phyloP scores from a whole-genome alignment of 83 land plant genomes.

The Larix sibirica region DNA sequence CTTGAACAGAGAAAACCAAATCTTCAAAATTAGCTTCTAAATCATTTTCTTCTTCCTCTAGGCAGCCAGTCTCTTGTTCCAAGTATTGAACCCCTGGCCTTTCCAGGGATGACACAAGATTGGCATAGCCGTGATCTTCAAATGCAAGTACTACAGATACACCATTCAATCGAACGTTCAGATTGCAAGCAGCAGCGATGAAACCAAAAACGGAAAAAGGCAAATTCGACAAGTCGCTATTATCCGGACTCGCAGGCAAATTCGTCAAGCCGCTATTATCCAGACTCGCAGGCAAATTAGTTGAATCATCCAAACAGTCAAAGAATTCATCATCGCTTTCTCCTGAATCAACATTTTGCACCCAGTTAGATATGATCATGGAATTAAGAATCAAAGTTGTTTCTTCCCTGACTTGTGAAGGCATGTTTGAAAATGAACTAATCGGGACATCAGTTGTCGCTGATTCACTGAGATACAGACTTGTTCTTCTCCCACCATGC shows the following conservation, averaged over 20 bases:
- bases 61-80: not conserved
- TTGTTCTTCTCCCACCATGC: too few relatives aligned
- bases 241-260: constrained; percentile 37
- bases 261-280: constrained; percentile 70
- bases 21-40: constrained; percentile 35
- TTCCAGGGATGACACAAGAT: not conserved
- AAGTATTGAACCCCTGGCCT: not conserved
- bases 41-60: not conserved
- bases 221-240: constrained; percentile 81
- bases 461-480: too few relatives aligned
- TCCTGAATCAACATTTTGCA: constrained; percentile 40
- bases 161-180: constrained; percentile 34
- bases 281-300: constrained; percentile 46
- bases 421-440: not conserved
- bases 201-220: constrained; percentile 87
- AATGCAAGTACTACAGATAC: constrained; percentile 40
- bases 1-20: constrained; percentile 43
- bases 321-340: constrained; percentile 68
- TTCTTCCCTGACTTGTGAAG: constrained; percentile 21
- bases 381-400: constrained; percentile 8
- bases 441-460: too few relatives aligned
- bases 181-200: constrained; percentile 72
- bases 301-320: constrained; percentile 93
- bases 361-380: constrained; percentile 81
- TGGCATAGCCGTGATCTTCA: constrained; percentile 26